These are phyloP conservation scores for Neurospora sp. DNA, from an alignment of 2,329 filamentous ascomycete species.

Conservation along the genomic window DNA sequence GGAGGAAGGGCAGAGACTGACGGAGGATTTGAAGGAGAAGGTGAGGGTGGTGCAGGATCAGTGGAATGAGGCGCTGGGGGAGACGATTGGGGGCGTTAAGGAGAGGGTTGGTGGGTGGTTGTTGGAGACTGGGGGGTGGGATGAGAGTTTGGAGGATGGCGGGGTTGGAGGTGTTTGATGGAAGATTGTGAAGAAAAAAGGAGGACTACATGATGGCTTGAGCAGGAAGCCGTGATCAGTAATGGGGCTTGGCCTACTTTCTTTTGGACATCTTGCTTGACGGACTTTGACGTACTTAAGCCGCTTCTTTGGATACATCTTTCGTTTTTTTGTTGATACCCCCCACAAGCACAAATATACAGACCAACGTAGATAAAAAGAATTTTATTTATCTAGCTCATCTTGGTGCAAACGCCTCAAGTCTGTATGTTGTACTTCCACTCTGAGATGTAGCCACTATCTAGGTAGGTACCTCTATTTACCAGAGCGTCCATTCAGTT, in stretches of 20 bases:
- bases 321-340: constrained; percentile 15
- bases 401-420: not conserved
- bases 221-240: not conserved
- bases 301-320: not conserved
- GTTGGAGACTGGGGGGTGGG: constrained; percentile 74
- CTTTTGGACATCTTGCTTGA: not conserved
- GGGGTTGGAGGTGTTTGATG: constrained; percentile 36
- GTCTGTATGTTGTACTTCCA: not conserved
- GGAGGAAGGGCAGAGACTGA: constrained; percentile 62
- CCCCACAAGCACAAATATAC: constrained; percentile 2
- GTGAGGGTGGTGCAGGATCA: constrained; percentile 83
- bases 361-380: not conserved
- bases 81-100: constrained; percentile 62
- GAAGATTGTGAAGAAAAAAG: not conserved
- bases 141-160: constrained; percentile 58
- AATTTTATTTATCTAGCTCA: not conserved
- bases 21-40: constrained; percentile 85
- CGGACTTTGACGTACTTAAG: not conserved
- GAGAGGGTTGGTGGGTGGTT: constrained; percentile 65
- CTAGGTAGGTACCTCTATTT: not conserved
- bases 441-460: not conserved
- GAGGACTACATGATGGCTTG: not conserved
- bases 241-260: not conserved
- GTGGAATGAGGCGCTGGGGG: constrained; percentile 81
- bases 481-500: not conserved